These are phyloP conservation scores for Elaeagnus macrophylla DNA, from an alignment of 306 rosid genomes.

Conservation along the genomic window DNA sequence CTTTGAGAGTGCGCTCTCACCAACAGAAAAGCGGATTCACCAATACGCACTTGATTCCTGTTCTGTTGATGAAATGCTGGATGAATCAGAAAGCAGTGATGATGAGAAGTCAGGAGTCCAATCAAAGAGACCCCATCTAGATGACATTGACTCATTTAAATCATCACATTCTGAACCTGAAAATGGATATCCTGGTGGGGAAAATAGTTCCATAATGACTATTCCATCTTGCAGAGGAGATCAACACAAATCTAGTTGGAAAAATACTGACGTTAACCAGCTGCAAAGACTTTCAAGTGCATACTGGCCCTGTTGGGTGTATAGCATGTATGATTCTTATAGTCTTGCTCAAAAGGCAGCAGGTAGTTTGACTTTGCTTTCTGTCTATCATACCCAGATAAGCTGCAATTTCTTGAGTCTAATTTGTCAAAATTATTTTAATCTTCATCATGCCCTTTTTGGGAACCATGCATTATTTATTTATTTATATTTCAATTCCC, in stretches of 20 bases:
- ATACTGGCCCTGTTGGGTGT: constrained; percentile 83
- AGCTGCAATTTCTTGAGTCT: not conserved
- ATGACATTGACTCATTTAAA: constrained; percentile 33
- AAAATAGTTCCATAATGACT: constrained; percentile 41
- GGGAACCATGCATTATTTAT: not conserved
- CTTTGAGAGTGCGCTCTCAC: constrained; percentile 58
- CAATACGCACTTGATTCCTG: constrained; percentile 37
- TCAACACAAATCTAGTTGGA: constrained; percentile 22
- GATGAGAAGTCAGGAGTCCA: constrained; percentile 47
- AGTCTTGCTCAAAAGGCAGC: constrained; percentile 74
- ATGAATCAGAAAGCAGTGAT: constrained; percentile 45
- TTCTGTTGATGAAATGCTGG: constrained; percentile 32
- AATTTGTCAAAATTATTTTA: constrained; percentile 1
- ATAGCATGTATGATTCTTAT: constrained; percentile 82
- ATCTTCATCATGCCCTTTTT: not conserved
- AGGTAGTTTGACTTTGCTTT: constrained; percentile 46
- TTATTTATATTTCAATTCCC: not conserved
- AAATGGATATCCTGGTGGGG: constrained; percentile 32
- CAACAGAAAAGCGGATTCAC: constrained; percentile 49
- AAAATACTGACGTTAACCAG: constrained; percentile 22
- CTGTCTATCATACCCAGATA: not conserved
- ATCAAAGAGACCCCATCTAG: constrained; percentile 23
- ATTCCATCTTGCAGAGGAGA: constrained; percentile 32
- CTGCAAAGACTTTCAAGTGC: constrained; percentile 53
- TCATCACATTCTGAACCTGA: constrained; percentile 32